Evolutionary conservation across 2,329 filamentous ascomycete species (phyloP).

Genomic region (Tolypocladium capitatum): DNA sequence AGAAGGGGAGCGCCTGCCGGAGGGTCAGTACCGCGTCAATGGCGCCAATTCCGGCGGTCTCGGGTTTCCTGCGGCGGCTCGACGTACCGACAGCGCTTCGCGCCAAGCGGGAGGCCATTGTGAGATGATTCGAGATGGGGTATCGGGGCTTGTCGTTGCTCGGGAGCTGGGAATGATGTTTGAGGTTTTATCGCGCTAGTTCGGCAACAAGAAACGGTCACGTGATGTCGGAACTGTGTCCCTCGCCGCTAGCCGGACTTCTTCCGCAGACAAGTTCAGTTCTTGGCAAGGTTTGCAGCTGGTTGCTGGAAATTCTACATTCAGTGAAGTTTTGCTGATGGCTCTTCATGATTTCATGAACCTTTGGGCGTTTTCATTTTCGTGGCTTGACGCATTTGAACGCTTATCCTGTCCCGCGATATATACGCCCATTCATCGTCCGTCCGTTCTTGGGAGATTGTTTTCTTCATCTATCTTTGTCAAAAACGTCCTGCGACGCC

Average conservation of each 20-base stretch:
- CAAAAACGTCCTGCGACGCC: background rate
- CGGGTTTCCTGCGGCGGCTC: constrained; percentile 5
- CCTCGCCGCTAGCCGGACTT: constrained; percentile 11
- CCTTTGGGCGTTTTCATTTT: background rate
- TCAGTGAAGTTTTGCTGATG: constrained; percentile 3
- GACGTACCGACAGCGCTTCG: constrained; percentile 86
- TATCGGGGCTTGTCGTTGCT: constrained; percentile 31
- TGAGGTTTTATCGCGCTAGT: constrained; percentile 38
- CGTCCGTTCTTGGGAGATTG: background rate
- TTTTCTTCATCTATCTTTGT: background rate
- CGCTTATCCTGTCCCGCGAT: background rate
- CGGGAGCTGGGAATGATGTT: constrained; percentile 30
- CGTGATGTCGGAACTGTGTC: constrained; percentile 17
- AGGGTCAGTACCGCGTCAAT: constrained; percentile 11
- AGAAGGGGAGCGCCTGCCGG: constrained; percentile 73
- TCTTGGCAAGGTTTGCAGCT: constrained; percentile 5
- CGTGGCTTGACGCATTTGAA: background rate
- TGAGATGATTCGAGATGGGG: constrained; percentile 46
- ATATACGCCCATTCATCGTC: too few relatives aligned
- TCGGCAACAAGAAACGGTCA: constrained; percentile 23
- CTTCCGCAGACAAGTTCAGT: background rate
- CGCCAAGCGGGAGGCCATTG: constrained; percentile 97
- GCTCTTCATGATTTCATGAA: background rate
- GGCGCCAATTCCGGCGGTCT: constrained; percentile 15
- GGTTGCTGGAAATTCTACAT: constrained; percentile 2